Evolutionary conservation across 495 filamentous ascomycete genomes (phyloP).

Genomic region (Penicillium mononematosum): DNA sequence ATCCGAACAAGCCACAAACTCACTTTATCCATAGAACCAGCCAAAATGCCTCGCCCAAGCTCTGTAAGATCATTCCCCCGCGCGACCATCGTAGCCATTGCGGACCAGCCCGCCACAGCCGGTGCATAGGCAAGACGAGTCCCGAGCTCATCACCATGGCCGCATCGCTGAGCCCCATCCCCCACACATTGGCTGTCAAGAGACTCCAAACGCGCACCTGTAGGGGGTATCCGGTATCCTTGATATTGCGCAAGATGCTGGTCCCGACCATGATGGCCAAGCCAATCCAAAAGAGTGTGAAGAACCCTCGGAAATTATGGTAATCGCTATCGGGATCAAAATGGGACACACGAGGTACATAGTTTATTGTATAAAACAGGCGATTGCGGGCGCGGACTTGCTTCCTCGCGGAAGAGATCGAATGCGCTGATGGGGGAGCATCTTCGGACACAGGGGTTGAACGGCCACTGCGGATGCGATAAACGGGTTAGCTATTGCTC

Average conservation of each 20-base stretch:
- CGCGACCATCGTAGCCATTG: slow-evolving; percentile 68
- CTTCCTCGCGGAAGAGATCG: slow-evolving; percentile 79
- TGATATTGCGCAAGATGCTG: slow-evolving; percentile 84
- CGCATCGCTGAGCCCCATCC: slow-evolving; percentile 78
- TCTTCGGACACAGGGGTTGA: slow-evolving; percentile 89
- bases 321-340: slow-evolving; percentile 93
- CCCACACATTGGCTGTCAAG: slow-evolving; percentile 83
- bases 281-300: slow-evolving; percentile 95
- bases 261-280: slow-evolving; percentile 96
- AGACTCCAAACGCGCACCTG: slow-evolving; percentile 81
- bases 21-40: slow-evolving; percentile 77
- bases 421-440: slow-evolving; percentile 85
- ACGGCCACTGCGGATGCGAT: slow-evolving; percentile 58
- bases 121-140: slow-evolving; percentile 72
- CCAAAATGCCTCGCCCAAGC: slow-evolving; percentile 77
- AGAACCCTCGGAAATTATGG: slow-evolving; percentile 93
- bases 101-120: slow-evolving; percentile 54
- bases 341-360: slow-evolving; percentile 88
- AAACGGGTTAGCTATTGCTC: slow-evolving; percentile 10
- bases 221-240: slow-evolving; percentile 86
- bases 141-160: slow-evolving; percentile 78
- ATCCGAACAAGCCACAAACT: slow-evolving; percentile 22
- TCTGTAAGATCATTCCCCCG: slow-evolving; percentile 77
- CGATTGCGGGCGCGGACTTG: slow-evolving; percentile 82
- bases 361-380: slow-evolving; percentile 94